Evolutionary conservation across 305 asterid genomes (phyloP), one percentile per base, ranked within the genome.

Genomic region (Ajuga reptans): DNA sequence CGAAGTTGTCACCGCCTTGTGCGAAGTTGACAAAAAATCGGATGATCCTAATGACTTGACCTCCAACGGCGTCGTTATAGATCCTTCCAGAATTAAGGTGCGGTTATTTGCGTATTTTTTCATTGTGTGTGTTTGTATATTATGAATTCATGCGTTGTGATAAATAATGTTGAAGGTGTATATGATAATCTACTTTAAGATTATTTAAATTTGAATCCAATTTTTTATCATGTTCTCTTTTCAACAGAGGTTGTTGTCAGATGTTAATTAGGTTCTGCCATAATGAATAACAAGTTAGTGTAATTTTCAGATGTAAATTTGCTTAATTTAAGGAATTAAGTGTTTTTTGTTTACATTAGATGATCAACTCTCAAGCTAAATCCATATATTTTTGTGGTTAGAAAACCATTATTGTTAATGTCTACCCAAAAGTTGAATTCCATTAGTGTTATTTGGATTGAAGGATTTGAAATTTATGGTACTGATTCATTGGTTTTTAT

Each of bases 41-140:
- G 79, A 61, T 17, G 92, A 82, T 18, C 83, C 84, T 9, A 60
- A 71, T 27, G 79, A 65, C 54, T 11, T 74, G 72, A 34, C 86
- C 50, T 78, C 90, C 24, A 76, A 78, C 43, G 90, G 78, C 69
- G 85, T 84, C 72, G 71, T 79, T n/a, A 75, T 85, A 9, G 90
- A 88, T 72, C 87, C 90, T 8, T 82, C 88, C 34, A 87, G 82
- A 72, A 77, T 92, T 75, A 88, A 92, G 96, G 1, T 4, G 43
- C 7, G 3, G 4, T 24, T 14, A 4, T 55, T 9, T 1, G 16
- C 24, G 4, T 21, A 4, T 59, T 18, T 31, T 69, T 21, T 21
- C n/a, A n/a, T n/a, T 52, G 15, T 21, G 36, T 24, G 12, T 52
- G 15, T 52, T 11, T 21, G 1, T 31, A 5, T 42, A 9, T 42